These are phyloP conservation scores for Eucalyptus polybractea DNA, from an alignment of 345 rosid genomes.

Conservation along the genomic window DNA sequence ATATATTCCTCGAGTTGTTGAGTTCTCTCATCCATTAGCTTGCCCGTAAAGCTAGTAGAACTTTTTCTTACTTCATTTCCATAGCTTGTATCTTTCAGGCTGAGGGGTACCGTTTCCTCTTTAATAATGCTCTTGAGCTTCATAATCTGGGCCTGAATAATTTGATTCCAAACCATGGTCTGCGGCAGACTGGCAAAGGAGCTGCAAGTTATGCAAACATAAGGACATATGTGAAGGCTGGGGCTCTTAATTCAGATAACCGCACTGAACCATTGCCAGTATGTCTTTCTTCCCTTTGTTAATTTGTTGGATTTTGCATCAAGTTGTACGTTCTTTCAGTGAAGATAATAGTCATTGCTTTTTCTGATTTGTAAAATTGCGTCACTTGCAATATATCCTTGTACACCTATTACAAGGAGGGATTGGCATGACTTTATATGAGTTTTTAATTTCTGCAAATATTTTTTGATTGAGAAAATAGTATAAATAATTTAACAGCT, in stretches of 20 bases:
- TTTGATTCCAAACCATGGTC: slow-evolving; percentile 62
- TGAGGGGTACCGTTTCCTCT: slow-evolving; percentile 71
- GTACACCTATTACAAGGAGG: background rate
- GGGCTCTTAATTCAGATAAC: slow-evolving; percentile 25
- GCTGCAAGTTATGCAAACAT: slow-evolving; percentile 2
- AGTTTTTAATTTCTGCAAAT: background rate
- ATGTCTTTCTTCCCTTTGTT: background rate
- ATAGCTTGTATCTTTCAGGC: slow-evolving; percentile 31
- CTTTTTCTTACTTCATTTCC: background rate
- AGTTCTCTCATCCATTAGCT: background rate
- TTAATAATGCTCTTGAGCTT: slow-evolving; percentile 89
- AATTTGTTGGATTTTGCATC: background rate
- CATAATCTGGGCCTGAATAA: slow-evolving; percentile 60
- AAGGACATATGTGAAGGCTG: slow-evolving; percentile 24
- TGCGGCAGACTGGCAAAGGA: slow-evolving; percentile 23
- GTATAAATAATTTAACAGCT: background rate
- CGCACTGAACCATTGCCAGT: slow-evolving; percentile 31
- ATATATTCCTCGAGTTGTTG: background rate
- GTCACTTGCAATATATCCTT: background rate
- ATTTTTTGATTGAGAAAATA: background rate
- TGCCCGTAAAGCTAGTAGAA: background rate
- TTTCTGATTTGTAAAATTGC: background rate
- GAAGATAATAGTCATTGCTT: background rate
- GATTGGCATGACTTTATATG: background rate
- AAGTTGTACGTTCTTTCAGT: background rate